Evolutionary conservation across 352 stramenopile genomes (phyloP).

Genomic region (Phytopythium montanum): DNA sequence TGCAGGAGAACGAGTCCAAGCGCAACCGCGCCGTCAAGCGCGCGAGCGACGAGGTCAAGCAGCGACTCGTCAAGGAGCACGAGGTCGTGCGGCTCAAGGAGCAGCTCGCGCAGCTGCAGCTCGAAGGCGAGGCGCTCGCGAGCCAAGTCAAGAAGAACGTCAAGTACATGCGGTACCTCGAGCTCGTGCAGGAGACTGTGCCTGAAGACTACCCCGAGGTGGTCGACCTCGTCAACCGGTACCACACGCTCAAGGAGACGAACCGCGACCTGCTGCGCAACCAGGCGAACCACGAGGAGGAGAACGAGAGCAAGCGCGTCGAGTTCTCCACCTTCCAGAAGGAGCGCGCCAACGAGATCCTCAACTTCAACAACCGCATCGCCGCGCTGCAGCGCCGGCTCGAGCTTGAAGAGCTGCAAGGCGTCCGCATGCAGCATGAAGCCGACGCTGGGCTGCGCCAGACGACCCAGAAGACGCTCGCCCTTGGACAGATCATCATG

Average conservation of each 20-base stretch:
- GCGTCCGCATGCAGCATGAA: constrained; percentile 83
- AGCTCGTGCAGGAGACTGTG: constrained; percentile 87
- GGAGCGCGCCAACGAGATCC: constrained; percentile 89
- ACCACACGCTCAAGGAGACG: constrained; percentile 90
- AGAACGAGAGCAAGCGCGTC: constrained; percentile 82
- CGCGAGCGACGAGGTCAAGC: constrained; percentile 91
- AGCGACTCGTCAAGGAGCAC: constrained; percentile 87
- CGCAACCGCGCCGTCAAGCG: constrained; percentile 91
- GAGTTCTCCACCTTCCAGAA: constrained; percentile 87
- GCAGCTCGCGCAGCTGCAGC: constrained; percentile 58
- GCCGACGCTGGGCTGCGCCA: constrained; percentile 83
- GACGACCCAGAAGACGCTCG: constrained; percentile 89
- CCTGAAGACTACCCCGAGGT: constrained; percentile 93
- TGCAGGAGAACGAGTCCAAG: constrained; percentile 94
- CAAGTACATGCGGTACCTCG: constrained; percentile 88
- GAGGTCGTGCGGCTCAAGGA: constrained; percentile 73
- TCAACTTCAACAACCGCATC: constrained; percentile 92
- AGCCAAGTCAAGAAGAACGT: constrained; percentile 73
- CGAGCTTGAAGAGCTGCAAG: constrained; percentile 61
- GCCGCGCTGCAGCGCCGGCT: constrained; percentile 79
- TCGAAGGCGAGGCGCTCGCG: constrained; percentile 63
- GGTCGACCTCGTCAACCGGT: constrained; percentile 89
- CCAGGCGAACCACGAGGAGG: constrained; percentile 76
- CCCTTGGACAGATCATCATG: constrained; percentile 89
- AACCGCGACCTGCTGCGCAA: constrained; percentile 81